Base-by-base conservation (phyloP, 169 alveolate species). In the Besnoitia besnoiti region DNA sequence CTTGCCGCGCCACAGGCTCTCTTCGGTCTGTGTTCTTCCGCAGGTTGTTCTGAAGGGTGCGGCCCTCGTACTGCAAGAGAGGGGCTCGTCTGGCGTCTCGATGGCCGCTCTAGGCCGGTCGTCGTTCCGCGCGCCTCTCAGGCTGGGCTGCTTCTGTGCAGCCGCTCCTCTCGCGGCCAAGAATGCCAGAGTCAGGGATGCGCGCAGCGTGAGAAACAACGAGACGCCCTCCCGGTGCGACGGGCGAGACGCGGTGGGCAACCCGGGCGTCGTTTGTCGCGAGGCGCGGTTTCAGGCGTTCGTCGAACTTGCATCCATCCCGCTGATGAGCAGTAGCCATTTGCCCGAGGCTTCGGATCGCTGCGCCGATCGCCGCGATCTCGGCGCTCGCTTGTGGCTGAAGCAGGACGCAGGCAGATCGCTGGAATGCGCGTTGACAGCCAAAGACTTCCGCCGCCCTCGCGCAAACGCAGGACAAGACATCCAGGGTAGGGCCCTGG, bases 21-120 rank as follows among this genome's bases (percentile, higher is more conserved):
- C n/a, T n/a, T n/a, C n/a, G n/a, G n/a, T n/a, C n/a, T n/a, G 24
- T 55, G 33, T 3, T 2, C 82, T 1, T 19, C 82, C 82, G 5
- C 82, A 73, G 46, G 44, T 73, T n/a, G 16, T 39, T 16, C 39
- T 73, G 82, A 73, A 73, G n/a, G 44, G 82, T n/a, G 82, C 82
- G 3, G 44, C 82, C 8, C 8, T 73, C 67, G 67, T 73, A n/a
- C 82, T 35, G 82, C 46, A n/a, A n/a, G 82, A 73, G 46, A 73
- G 16, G 14, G 44, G 30, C 67, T 21, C 5, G 4, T 21, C 16
- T 7, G 16, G 24, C 7, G 67, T 0, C 24, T 19, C 67, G 67
- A 1, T 55, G 12, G 67, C 12, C 24, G 12, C 67, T n/a, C 67
- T 19, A 19, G 30, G 12, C 3, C 24, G 33, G 12, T n/a, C 67